Base-by-base conservation (phyloP, 148 eudicot species). In the Salicornia ramosissima region DNA sequence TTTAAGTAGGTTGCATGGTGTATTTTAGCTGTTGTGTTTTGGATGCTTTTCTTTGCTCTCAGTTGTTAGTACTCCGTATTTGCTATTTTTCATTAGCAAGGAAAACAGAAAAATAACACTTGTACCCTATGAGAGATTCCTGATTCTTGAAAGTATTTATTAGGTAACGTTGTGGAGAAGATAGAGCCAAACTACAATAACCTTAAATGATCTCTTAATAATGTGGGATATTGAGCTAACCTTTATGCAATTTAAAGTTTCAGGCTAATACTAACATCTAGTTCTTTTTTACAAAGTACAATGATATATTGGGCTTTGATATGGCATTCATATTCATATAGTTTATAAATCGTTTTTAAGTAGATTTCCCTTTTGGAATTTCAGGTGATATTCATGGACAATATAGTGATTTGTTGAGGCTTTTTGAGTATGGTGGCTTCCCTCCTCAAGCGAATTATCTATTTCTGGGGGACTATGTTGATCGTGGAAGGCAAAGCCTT, bases 331-430 rank as follows among this genome's bases (percentile, higher is more conserved):
- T 36, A 36, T 36, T 36, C 40, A 36, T 36, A 36, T 36, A 36
- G 40, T 36, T 36, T 36, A 36, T 36, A 3, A 8, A 36, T 36
- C 40, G 40, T 36, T 8, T n/a, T n/a, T n/a, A n/a, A n/a, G n/a
- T 10, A 39, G 4, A 9, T 39, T 10, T 45, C 15, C 49, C 14
- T 13, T 45, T 4, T 51, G 22, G 65, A 49, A 42, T 77, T 79
- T 74, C 82, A 88, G 92, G 89, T 74, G 89, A 86, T 79, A 80
- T 86, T 68, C 90, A 88, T 71, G 92, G 92, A 54, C 92, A 86
- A 22, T 88, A 86, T 68, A 88, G 86, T 67, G 93, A 88, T 76
- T 78, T 86, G 51, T 69, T 88, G 69, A 78, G 93, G 74, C 86
- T 88, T 63, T 88, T 88, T 31, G 90, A 88, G 60, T 88, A 88